phyloP scores from a whole-genome alignment of 2,329 filamentous ascomycete genomes.

The Botryosphaeria dothidea region DNA sequence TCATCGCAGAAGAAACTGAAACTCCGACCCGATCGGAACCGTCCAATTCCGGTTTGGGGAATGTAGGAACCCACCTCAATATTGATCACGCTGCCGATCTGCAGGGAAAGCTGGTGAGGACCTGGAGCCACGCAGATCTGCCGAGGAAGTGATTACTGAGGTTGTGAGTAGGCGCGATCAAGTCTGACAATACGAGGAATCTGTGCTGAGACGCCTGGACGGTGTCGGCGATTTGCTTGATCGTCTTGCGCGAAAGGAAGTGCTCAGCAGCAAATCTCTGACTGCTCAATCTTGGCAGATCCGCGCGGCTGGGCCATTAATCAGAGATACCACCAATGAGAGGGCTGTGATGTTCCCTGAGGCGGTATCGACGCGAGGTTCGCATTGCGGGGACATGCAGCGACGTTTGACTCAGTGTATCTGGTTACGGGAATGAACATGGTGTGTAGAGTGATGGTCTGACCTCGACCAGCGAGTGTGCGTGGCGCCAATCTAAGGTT shows the following conservation, averaged over 20 bases:
- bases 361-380: neutral
- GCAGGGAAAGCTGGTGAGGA: neutral
- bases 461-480: neutral
- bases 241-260: neutral
- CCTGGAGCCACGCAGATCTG: neutral
- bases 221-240: neutral
- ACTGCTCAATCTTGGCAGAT: neutral
- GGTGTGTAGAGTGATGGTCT: neutral
- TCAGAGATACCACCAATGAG: neutral
- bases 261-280: neutral
- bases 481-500: neutral
- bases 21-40: neutral
- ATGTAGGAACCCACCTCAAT: conserved; percentile 2
- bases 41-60: neutral
- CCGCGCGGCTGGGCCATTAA: neutral
- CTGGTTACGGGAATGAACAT: neutral
- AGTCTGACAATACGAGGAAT: neutral
- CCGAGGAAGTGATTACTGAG: neutral
- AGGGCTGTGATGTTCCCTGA: no score
- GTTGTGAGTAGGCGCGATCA: no score
- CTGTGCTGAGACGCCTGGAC: neutral
- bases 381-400: neutral
- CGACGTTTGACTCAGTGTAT: neutral
- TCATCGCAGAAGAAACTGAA: conserved; percentile 1
- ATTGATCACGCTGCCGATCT: neutral